Evolutionary conservation across 768 basidiomycete species (phyloP).

Genomic region (Bullera alba): DNA sequence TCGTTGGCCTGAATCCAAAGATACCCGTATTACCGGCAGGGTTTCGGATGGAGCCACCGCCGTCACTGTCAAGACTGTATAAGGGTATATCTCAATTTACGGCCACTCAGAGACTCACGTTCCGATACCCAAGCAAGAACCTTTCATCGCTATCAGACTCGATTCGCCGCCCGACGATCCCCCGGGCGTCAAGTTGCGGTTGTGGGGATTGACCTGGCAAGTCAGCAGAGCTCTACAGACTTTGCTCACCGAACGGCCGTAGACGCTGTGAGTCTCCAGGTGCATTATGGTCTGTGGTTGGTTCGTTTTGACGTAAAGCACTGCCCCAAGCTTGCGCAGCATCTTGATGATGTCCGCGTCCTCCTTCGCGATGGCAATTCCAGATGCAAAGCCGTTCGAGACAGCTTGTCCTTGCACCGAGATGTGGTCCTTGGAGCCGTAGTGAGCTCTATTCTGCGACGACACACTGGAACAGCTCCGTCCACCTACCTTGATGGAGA

Average conservation of each 20-base stretch:
- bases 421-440: constrained; percentile 41
- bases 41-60: constrained; percentile 20
- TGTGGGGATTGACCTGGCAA: constrained; percentile 27
- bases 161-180: constrained; percentile 36
- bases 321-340: constrained; percentile 21
- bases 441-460: too few relatives aligned
- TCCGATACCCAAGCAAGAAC: constrained; percentile 11
- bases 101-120: too few relatives aligned
- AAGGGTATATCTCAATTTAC: not conserved
- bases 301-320: constrained; percentile 29
- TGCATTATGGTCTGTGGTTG: constrained; percentile 34
- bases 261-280: constrained; percentile 29
- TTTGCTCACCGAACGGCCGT: constrained; percentile 26
- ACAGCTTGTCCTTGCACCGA: constrained; percentile 63
- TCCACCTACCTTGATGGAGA: constrained; percentile 24
- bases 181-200: constrained; percentile 23
- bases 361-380: constrained; percentile 56
- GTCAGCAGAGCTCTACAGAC: constrained; percentile 13
- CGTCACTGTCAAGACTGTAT: constrained; percentile 13
- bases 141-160: constrained; percentile 21
- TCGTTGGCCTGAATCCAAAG: constrained; percentile 26
- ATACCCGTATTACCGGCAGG: constrained; percentile 16
- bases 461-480: not conserved
- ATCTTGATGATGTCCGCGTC: constrained; percentile 15
- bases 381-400: constrained; percentile 53